phyloP scores from a whole-genome alignment of 2,329 filamentous ascomycete species.

The Alternaria novae-zelandiae region DNA sequence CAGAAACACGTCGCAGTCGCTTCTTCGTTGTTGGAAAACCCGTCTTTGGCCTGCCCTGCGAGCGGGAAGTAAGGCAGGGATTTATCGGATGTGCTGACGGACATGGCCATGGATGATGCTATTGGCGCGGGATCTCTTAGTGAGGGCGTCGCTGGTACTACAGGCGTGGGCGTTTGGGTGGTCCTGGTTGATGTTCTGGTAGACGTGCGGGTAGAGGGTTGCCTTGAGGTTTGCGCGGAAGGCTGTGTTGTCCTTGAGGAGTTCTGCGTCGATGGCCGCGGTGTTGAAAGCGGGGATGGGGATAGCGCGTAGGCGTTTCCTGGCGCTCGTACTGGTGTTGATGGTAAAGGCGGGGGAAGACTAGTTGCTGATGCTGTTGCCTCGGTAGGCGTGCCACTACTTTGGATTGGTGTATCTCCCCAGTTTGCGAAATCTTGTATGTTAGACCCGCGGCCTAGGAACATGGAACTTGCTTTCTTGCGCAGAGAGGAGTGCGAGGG shows the following conservation, averaged over 20 bases:
- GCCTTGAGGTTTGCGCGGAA: neutral
- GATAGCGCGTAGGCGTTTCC: neutral
- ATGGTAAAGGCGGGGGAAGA: neutral
- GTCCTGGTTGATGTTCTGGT: neutral
- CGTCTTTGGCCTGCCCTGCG: slow-evolving; percentile 22
- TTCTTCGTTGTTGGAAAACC: slow-evolving; percentile 25
- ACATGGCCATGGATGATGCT: neutral
- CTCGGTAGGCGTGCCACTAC: neutral
- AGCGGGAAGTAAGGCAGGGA: slow-evolving; percentile 24
- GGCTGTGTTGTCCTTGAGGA: neutral
- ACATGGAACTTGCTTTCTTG: neutral
- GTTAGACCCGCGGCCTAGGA: neutral
- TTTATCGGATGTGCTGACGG: slow-evolving; percentile 8
- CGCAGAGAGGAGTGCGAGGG: neutral
- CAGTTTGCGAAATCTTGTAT: neutral
- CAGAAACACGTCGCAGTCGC: slow-evolving; percentile 42
- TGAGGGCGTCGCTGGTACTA: neutral
- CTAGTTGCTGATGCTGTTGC: neutral
- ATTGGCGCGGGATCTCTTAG: neutral
- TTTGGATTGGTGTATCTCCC: neutral
- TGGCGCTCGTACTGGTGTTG: neutral
- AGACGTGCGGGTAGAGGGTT: neutral
- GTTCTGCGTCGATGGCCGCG: neutral
- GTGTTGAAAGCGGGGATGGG: neutral
- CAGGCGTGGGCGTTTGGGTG: neutral